A percentile compares a stretch with the other conserved stretches of the same genome.
Evolutionary conservation across 352 stramenopile genomes (phyloP).

Genomic region (Globisporangium spinosum): DNA sequence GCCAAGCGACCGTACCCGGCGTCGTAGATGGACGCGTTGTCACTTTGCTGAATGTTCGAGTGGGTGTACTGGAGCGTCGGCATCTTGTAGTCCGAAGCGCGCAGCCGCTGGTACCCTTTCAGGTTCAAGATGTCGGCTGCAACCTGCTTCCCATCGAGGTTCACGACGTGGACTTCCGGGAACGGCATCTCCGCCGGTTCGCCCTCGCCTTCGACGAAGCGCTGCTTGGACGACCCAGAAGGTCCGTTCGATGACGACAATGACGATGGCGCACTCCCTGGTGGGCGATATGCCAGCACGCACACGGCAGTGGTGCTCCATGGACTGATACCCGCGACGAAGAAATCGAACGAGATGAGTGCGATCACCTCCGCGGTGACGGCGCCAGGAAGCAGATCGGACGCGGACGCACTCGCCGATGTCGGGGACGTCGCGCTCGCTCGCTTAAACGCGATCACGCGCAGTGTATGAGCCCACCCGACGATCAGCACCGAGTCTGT

Average conservation of each 20-base stretch:
- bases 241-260: conserved; percentile 18
- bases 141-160: conserved; percentile 85
- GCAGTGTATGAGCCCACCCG: conserved; percentile 71
- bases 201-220: conserved; percentile 63
- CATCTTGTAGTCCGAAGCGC: conserved; percentile 82
- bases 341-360: conserved; percentile 81
- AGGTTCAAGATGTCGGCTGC: conserved; percentile 76
- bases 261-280: conserved; percentile 24
- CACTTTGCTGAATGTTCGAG: conserved; percentile 19
- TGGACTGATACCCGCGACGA: conserved; percentile 67
- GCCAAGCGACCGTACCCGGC: conserved; percentile 56
- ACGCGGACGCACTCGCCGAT: conserved; percentile 26
- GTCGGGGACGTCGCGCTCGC: conserved; percentile 34
- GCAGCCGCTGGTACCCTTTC: conserved; percentile 67
- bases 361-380: conserved; percentile 68
- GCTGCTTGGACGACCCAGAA: conserved; percentile 35
- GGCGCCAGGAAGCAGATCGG: conserved; percentile 23
- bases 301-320: conserved; percentile 59
- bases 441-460: conserved; percentile 76
- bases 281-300: conserved; percentile 68
- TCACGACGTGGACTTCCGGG: conserved; percentile 85
- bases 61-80: conserved; percentile 57
- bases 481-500: conserved; percentile 53
- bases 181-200: conserved; percentile 71
- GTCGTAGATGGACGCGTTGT: conserved; percentile 56